Base-by-base conservation (phyloP, 352 stramenopile genomes). In the Lagenidium sp. region DNA sequence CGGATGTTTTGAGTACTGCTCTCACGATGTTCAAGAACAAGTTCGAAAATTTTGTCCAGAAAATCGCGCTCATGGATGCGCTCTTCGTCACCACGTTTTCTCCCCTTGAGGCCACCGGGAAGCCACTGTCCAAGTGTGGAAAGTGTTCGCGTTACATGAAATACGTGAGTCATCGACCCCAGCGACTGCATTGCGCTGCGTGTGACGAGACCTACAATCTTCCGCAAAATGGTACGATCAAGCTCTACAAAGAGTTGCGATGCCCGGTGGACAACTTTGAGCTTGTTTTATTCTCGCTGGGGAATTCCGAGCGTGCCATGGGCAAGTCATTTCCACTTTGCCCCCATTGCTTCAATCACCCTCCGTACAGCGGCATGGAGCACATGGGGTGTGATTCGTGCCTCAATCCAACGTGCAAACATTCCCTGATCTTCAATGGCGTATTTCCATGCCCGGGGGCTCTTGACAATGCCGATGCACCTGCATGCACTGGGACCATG, bases 71-170 rank as follows among this genome's bases (percentile, higher is more conserved):
- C 15, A 84, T 87, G 47, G 54, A 82, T 25, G 47, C 84, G 13
- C 37, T 80, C 12, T 94, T 91, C 53, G 50, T 64, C 40, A 49
- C 62, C 29, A 91, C 86, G 31, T 94, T 88, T 32, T 65, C 59
- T 1, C 46, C 57, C 3, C 44, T 80, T 4, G 57, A 56, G 25
- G 50, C 57, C 7, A 68, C 66, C 6, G 68, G 68, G 6, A 74
- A 74, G 36, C 53, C 56, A 25, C 42, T 81, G 8, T 70, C 57
- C 3, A 75, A 63, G 40, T 82, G 68, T 52, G 68, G 63, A 3
- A 81, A 75, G 28, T 81, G 66, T 47, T 53, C 49, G 18, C 50
- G 62, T 4, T 79, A 71, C 49, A 81, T 82, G 68, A 65, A 68
- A 36, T 79, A 79, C 29, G 60, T 82, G 18, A 57, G 57, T 29